Conservation (phyloP, 768 basidiomycete species). For the Boletus barrowsii region DNA sequence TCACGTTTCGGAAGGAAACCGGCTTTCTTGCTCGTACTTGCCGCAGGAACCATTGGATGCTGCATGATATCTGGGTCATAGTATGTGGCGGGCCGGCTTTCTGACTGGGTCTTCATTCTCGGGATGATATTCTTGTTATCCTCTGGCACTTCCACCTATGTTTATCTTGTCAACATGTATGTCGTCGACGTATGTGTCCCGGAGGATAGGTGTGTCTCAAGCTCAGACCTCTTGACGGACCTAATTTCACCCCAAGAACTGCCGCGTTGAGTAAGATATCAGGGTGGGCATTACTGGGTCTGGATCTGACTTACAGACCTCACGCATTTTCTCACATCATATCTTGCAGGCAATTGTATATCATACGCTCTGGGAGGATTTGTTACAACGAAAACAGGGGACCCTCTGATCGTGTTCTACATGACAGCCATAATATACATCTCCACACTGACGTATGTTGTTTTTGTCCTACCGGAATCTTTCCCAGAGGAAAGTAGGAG, state of each 20-base stretch:
- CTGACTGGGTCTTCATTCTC: constrained; percentile 11
- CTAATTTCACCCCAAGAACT: constrained; percentile 23
- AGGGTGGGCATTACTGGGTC: constrained; percentile 31
- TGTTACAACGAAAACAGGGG: constrained; percentile 24
- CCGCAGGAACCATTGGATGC: constrained; percentile 1
- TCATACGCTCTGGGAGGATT: constrained; percentile 30
- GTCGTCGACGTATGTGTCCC: constrained; percentile 24
- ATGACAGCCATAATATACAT: constrained; percentile 10
- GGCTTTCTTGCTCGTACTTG: constrained; percentile 13
- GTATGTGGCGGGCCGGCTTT: constrained; percentile 6
- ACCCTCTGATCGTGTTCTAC: constrained; percentile 25
- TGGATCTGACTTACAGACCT: neutral
- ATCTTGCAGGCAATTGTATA: constrained; percentile 20
- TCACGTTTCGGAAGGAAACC: constrained; percentile 28
- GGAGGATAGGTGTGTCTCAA: constrained; percentile 22
- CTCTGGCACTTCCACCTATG: constrained; percentile 12
- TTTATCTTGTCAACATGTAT: constrained; percentile 22
- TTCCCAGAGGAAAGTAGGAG: constrained; percentile 24
- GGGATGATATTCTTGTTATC: constrained; percentile 15
- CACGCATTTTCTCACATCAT: neutral
- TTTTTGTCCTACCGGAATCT: constrained; percentile 29
- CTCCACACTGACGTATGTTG: constrained; percentile 17
- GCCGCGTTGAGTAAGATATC: constrained; percentile 22
- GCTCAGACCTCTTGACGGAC: neutral
- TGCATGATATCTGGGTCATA: constrained; percentile 19